A percentile compares a stretch with the other conserved stretches of the same genome.
These are phyloP conservation scores for Omphalotus guepiniiformis DNA, from an alignment of 768 basidiomycete genomes.

Conservation along the genomic window DNA sequence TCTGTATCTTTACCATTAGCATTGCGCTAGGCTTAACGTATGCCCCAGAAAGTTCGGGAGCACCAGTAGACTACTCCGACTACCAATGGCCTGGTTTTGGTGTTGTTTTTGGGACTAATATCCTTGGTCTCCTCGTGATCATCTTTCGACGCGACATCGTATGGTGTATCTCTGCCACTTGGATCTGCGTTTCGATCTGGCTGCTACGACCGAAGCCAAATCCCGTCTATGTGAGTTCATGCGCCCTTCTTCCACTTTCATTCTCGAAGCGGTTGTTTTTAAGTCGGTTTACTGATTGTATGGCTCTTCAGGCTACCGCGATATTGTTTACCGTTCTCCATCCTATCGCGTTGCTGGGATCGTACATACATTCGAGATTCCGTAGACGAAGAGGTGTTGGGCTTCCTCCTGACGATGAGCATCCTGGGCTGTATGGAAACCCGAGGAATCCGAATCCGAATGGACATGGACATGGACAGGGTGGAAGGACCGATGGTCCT, in stretches of 20 bases:
- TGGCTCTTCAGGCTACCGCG: neutral
- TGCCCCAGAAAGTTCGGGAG: slow-evolving; percentile 36
- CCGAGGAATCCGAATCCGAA: neutral
- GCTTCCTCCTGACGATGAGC: slow-evolving; percentile 1
- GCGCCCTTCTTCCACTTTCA: neutral
- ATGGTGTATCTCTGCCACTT: slow-evolving; percentile 71
- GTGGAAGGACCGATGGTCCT: neutral
- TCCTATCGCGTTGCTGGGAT: slow-evolving; percentile 3
- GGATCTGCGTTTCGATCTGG: slow-evolving; percentile 71
- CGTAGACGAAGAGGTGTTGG: neutral
- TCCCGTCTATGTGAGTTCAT: slow-evolving; percentile 54
- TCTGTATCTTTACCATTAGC: slow-evolving; percentile 29
- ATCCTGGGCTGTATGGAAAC: slow-evolving; percentile 3
- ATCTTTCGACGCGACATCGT: slow-evolving; percentile 61
- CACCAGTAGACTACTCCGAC: slow-evolving; percentile 49
- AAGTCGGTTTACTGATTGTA: neutral
- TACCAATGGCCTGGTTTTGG: slow-evolving; percentile 74
- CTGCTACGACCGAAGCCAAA: slow-evolving; percentile 54
- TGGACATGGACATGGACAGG: neutral
- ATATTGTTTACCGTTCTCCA: slow-evolving; percentile 9
- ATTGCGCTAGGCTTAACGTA: slow-evolving; percentile 67
- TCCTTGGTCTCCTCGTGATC: slow-evolving; percentile 52
- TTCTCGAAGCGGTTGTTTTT: neutral
- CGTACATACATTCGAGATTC: neutral
- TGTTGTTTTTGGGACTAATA: slow-evolving; percentile 61